Evolutionary conservation across 768 basidiomycete genomes (phyloP).

Genomic region (Lentinus tigrinus): DNA sequence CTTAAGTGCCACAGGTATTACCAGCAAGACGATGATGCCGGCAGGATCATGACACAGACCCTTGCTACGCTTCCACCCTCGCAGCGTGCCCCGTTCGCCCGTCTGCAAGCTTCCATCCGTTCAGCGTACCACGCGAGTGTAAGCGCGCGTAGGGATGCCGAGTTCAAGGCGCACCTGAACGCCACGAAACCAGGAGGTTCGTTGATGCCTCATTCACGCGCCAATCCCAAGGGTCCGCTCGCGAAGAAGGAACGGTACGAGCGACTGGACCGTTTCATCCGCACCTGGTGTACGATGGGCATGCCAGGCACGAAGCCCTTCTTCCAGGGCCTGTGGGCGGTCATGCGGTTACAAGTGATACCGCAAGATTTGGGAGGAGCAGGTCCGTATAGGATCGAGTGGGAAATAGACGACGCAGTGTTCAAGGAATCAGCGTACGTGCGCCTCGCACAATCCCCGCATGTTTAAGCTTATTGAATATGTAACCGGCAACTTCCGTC

Average conservation of each 20-base stretch:
- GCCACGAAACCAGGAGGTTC: constrained; percentile 81
- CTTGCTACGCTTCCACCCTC: constrained; percentile 77
- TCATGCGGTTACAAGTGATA: constrained; percentile 78
- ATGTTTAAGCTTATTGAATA: constrained; percentile 18
- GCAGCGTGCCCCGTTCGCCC: constrained; percentile 84
- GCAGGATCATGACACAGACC: constrained; percentile 79
- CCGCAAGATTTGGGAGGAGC: constrained; percentile 82
- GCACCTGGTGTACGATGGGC: constrained; percentile 81
- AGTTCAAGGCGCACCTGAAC: constrained; percentile 81
- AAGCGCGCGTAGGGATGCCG: constrained; percentile 72
- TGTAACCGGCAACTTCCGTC: constrained; percentile 21
- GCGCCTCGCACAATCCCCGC: constrained; percentile 10
- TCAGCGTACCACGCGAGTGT: constrained; percentile 82
- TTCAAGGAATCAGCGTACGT: constrained; percentile 93
- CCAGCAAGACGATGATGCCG: constrained; percentile 75
- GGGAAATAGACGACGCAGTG: constrained; percentile 94
- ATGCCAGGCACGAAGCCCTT: constrained; percentile 92
- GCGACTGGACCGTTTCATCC: constrained; percentile 70
- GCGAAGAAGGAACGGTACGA: constrained; percentile 80
- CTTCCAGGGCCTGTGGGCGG: constrained; percentile 73
- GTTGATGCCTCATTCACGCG: constrained; percentile 69
- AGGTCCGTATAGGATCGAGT: constrained; percentile 68
- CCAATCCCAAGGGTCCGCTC: constrained; percentile 57
- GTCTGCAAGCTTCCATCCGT: constrained; percentile 83
- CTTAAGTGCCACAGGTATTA: constrained; percentile 61